Evolutionary conservation across 768 basidiomycete genomes (phyloP).

Genomic region (Astraeus odoratus): DNA sequence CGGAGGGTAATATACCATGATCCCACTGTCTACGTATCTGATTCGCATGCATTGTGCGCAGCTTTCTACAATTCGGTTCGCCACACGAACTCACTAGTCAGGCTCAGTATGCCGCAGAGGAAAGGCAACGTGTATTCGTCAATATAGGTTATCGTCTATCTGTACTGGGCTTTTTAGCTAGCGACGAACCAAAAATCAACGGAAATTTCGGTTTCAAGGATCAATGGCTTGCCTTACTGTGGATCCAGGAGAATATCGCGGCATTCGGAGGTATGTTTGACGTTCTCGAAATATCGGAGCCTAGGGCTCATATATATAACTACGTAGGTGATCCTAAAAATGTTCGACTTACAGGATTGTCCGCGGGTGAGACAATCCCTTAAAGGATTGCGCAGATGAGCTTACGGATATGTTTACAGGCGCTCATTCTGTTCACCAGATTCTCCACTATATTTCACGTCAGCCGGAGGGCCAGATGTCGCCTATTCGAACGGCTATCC

Average conservation of each 20-base stretch:
- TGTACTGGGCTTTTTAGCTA: conserved; percentile 70
- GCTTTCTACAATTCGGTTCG: conserved; percentile 75
- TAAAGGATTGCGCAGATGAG: no score
- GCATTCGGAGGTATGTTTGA: conserved; percentile 56
- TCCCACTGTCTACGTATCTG: neutral
- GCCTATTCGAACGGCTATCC: conserved; percentile 57
- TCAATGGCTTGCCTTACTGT: conserved; percentile 71
- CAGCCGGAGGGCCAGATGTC: conserved; percentile 49
- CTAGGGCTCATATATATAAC: neutral
- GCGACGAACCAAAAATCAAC: conserved; percentile 48
- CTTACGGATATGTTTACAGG: conserved; percentile 30
- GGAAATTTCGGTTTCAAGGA: conserved; percentile 86
- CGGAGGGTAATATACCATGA: conserved; percentile 50
- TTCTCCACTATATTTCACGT: conserved; percentile 62
- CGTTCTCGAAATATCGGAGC: neutral
- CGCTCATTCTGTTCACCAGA: conserved; percentile 68
- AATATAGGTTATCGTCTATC: conserved; percentile 75
- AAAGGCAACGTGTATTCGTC: conserved; percentile 64
- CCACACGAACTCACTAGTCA: conserved; percentile 56
- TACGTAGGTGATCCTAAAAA: conserved; percentile 57
- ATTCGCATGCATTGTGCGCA: conserved; percentile 16
- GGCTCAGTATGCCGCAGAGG: conserved; percentile 60
- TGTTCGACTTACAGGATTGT: conserved; percentile 62
- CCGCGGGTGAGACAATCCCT: conserved; percentile 43
- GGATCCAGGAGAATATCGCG: conserved; percentile 62